Percentiles rank a stretch among this genome's conserved stretches.
These are phyloP conservation scores for Shiraia bambusicola DNA, from an alignment of 2,329 filamentous ascomycete species.

Conservation along the genomic window DNA sequence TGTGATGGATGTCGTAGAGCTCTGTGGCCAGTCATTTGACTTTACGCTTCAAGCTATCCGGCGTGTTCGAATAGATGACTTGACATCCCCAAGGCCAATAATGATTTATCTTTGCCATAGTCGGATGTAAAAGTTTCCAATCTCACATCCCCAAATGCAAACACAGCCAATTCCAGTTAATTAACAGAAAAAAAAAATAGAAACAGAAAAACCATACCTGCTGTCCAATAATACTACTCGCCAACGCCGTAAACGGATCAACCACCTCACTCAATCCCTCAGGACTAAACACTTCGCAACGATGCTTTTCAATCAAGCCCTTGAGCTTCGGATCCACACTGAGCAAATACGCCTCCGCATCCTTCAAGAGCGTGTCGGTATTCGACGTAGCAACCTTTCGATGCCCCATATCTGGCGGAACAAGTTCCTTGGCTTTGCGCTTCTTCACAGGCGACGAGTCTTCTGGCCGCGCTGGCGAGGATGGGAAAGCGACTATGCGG, in stretches of 20 bases:
- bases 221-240: conserved; percentile 89
- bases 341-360: conserved; percentile 75
- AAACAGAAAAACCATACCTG: conserved; percentile 53
- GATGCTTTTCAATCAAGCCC: conserved; percentile 70
- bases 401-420: conserved; percentile 37
- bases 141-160: not conserved
- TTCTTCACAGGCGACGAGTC: conserved; percentile 45
- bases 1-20: not conserved
- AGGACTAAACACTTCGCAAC: conserved; percentile 77
- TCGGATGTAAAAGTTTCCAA: too few species aligned
- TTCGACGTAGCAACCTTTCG: conserved; percentile 53
- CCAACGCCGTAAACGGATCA: conserved; percentile 82
- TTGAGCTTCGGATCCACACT: conserved; percentile 71
- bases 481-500: conserved; percentile 55
- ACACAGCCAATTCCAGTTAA: too few species aligned
- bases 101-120: too few species aligned
- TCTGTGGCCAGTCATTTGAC: not conserved
- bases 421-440: conserved; percentile 43
- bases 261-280: conserved; percentile 80
- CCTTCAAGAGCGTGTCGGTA: conserved; percentile 71
- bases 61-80: too few species aligned
- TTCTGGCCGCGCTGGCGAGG: conserved; percentile 37
- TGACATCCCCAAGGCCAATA: too few species aligned
- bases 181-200: too few species aligned
- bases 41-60: too few species aligned